phyloP scores from a whole-genome alignment of 164 flowering plant genomes.

The Annona cherimola region DNA sequence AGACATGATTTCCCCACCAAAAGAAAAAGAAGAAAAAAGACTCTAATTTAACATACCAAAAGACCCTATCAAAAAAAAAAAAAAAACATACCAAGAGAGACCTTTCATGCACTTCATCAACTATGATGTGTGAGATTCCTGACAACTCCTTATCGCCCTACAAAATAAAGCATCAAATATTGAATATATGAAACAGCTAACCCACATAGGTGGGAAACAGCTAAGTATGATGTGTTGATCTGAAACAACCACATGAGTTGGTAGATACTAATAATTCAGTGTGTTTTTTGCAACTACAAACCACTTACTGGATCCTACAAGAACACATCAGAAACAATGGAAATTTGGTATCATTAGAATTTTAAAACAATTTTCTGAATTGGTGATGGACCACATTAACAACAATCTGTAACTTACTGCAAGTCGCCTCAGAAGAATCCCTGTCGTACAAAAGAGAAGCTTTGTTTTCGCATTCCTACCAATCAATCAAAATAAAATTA shows the following conservation, averaged over 20 bases:
- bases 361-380: background rate
- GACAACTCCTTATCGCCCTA: conserved; percentile 65
- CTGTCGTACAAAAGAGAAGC: conserved; percentile 94
- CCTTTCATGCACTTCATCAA: conserved; percentile 94
- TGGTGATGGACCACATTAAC: background rate
- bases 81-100: conserved; percentile 67
- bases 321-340: background rate
- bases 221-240: no score
- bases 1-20: no score
- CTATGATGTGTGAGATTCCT: conserved; percentile 71
- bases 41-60: no score
- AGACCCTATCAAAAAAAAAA: no score
- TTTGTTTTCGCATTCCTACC: conserved; percentile 76
- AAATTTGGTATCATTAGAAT: background rate
- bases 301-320: background rate
- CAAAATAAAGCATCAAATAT: conserved; percentile 6
- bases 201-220: no score
- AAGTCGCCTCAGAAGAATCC: conserved; percentile 81
- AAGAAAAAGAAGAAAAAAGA: no score
- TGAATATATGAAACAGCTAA: no score
- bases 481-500: background rate
- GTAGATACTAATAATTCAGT: background rate
- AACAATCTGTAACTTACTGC: conserved; percentile 34
- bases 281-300: background rate
- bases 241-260: no score